A percentile compares a stretch with the other conserved stretches of the same genome.
Conservation (phyloP, 163 green algal genomes). For the Trebouxia gelatinosa region DNA sequence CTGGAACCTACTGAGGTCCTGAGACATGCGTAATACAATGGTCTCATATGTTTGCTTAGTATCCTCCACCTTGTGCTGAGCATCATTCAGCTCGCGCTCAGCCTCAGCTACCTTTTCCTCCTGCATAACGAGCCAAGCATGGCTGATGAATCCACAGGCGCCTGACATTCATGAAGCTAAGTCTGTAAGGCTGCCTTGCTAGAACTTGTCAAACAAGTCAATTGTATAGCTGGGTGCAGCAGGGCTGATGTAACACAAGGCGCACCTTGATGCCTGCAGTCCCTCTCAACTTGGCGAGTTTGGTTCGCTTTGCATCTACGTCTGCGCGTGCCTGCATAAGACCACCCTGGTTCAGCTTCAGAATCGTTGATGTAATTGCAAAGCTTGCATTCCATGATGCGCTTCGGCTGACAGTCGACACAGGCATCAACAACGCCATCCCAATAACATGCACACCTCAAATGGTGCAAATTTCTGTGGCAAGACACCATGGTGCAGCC, state of each 20-base stretch:
- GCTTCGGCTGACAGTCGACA: not conserved
- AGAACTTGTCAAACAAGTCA: not conserved
- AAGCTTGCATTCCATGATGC: not conserved
- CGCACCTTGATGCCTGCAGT: slow-evolving; percentile 66
- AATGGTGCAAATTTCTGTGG: not conserved
- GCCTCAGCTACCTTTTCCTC: slow-evolving; percentile 76
- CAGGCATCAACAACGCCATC: not conserved
- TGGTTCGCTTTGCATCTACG: slow-evolving; percentile 68
- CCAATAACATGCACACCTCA: not conserved
- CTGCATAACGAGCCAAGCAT: slow-evolving; percentile 14
- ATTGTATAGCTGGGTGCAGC: not conserved
- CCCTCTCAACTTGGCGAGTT: slow-evolving; percentile 70
- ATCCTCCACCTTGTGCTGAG: slow-evolving; percentile 57
- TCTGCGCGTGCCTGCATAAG: slow-evolving; percentile 62
- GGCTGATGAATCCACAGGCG: not conserved
- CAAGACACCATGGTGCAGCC: no score
- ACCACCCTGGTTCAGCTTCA: not conserved
- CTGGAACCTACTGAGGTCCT: slow-evolving; percentile 77
- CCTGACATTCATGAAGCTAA: not conserved
- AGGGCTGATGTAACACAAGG: not conserved
- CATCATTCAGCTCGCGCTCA: slow-evolving; percentile 72
- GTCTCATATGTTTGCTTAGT: slow-evolving; percentile 64
- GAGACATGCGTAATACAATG: slow-evolving; percentile 67
- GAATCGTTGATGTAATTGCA: no score
- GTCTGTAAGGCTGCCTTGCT: not conserved